Conservation (phyloP, 805 yeast genomes). For the Cyberlindnera euphorbiae region DNA sequence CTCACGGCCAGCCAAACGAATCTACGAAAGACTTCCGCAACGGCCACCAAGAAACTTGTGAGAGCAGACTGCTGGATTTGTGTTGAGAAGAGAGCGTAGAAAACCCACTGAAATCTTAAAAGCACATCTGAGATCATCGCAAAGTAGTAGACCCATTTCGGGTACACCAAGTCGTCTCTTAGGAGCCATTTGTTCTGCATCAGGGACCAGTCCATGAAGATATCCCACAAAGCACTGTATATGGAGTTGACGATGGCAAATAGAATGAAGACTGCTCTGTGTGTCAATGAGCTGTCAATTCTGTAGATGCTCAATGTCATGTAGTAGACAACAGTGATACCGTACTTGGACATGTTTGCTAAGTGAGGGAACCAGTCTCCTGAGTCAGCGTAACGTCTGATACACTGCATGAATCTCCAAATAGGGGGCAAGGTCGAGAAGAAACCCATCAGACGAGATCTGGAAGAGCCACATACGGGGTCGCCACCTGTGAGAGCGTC, state of each 20-base stretch:
- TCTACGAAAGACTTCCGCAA: slow-evolving; percentile 78
- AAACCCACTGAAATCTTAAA: slow-evolving; percentile 87
- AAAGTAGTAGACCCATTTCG: slow-evolving; percentile 55
- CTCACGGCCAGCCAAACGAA: slow-evolving; percentile 88
- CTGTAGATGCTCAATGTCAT: slow-evolving; percentile 74
- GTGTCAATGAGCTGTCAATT: slow-evolving; percentile 38
- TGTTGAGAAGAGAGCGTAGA: slow-evolving; percentile 71
- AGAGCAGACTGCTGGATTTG: slow-evolving; percentile 85
- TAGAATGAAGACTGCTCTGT: slow-evolving; percentile 57
- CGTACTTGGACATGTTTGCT: slow-evolving; percentile 80
- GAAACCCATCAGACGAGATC: slow-evolving; percentile 77
- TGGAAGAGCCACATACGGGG: slow-evolving; percentile 66
- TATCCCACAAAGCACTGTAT: slow-evolving; percentile 77
- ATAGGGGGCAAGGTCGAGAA: slow-evolving; percentile 79
- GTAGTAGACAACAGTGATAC: slow-evolving; percentile 61
- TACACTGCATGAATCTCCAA: slow-evolving; percentile 88
- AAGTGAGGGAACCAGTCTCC: slow-evolving; percentile 96
- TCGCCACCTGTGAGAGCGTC: slow-evolving; percentile 38
- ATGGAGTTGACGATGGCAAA: slow-evolving; percentile 73
- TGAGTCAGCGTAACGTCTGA: slow-evolving; percentile 86
- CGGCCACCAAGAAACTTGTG: slow-evolving; percentile 76
- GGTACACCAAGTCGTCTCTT: slow-evolving; percentile 69
- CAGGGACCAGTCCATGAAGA: slow-evolving; percentile 94
- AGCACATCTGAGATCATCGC: slow-evolving; percentile 73
- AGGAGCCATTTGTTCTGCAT: slow-evolving; percentile 61